phyloP scores from a whole-genome alignment of 768 basidiomycete genomes.

The Tremella mesenterica region DNA sequence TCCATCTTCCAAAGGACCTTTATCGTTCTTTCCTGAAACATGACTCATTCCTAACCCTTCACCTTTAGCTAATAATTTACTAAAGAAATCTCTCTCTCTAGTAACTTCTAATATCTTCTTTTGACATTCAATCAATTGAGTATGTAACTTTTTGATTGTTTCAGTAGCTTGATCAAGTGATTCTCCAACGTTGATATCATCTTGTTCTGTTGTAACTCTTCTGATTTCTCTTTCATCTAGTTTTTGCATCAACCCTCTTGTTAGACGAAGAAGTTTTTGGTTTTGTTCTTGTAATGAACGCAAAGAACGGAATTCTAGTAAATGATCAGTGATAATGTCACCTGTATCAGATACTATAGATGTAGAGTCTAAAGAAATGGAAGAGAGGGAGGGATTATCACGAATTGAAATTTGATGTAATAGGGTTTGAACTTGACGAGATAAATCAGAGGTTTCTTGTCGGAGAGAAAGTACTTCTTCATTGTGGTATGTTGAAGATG shows the following conservation, averaged over 20 bases:
- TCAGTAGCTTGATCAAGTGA: slow-evolving; percentile 82
- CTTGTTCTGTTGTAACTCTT: slow-evolving; percentile 15
- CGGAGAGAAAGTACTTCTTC: slow-evolving; percentile 30
- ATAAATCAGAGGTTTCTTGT: slow-evolving; percentile 34
- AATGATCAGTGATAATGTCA: slow-evolving; percentile 73
- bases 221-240: slow-evolving; percentile 70
- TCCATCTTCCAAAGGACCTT: slow-evolving; percentile 14
- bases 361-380: slow-evolving; percentile 18
- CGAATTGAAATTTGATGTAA: slow-evolving; percentile 69
- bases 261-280: slow-evolving; percentile 73
- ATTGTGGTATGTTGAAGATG: slow-evolving; percentile 10
- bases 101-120: slow-evolving; percentile 70
- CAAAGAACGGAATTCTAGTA: slow-evolving; percentile 77
- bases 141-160: slow-evolving; percentile 67
- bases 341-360: slow-evolving; percentile 45
- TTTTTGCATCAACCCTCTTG: slow-evolving; percentile 69
- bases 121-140: slow-evolving; percentile 64
- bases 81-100: slow-evolving; percentile 77
- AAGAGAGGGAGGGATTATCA: slow-evolving; percentile 70
- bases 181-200: slow-evolving; percentile 46
- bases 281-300: slow-evolving; percentile 81
- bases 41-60: slow-evolving; percentile 46
- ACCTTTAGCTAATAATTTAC: slow-evolving; percentile 55
- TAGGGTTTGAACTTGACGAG: slow-evolving; percentile 64
- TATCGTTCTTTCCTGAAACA: background rate